A percentile compares a stretch with the other conserved stretches of the same genome.
phyloP scores from a whole-genome alignment of 495 filamentous ascomycete species.

The Xylaria flabelliformis region DNA sequence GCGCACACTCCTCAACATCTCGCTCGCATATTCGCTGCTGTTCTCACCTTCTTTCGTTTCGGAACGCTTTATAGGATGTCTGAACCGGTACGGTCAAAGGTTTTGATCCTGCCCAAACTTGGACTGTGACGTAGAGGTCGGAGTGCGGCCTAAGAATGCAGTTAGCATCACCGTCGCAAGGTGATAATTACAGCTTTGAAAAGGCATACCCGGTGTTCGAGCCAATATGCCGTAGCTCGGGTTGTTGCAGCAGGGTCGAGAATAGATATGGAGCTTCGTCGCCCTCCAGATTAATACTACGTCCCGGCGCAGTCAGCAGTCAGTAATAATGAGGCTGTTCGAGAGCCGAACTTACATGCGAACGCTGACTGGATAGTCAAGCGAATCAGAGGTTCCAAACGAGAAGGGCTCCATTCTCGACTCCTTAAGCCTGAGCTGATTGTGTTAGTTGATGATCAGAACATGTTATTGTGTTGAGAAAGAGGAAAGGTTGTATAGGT shows the following conservation, averaged over 20 bases:
- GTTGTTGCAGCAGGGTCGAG: constrained; percentile 76
- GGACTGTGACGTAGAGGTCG: constrained; percentile 90
- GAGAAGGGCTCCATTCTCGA: constrained; percentile 86
- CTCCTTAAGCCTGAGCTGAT: not conserved
- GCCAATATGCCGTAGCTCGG: constrained; percentile 82
- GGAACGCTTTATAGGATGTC: constrained; percentile 90
- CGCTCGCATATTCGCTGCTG: not conserved
- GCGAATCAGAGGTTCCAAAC: constrained; percentile 83
- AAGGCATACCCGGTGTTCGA: constrained; percentile 68
- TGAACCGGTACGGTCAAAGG: constrained; percentile 89
- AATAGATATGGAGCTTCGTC: constrained; percentile 78
- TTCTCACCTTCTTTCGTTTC: constrained; percentile 64
- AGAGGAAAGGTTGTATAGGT: not conserved
- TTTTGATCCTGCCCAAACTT: constrained; percentile 96
- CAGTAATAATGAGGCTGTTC: not conserved
- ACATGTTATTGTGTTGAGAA: not conserved
- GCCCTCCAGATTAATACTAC: constrained; percentile 85
- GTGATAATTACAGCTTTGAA: not conserved
- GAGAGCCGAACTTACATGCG: constrained; percentile 68
- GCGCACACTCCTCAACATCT: constrained; percentile 4
- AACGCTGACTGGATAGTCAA: constrained; percentile 79
- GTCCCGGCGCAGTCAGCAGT: not conserved
- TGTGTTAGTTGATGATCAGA: not conserved
- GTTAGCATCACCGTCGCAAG: constrained; percentile 25
- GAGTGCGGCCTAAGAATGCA: constrained; percentile 61